phyloP scores from a whole-genome alignment of 768 basidiomycete genomes.

The Trametopsis cervina region DNA sequence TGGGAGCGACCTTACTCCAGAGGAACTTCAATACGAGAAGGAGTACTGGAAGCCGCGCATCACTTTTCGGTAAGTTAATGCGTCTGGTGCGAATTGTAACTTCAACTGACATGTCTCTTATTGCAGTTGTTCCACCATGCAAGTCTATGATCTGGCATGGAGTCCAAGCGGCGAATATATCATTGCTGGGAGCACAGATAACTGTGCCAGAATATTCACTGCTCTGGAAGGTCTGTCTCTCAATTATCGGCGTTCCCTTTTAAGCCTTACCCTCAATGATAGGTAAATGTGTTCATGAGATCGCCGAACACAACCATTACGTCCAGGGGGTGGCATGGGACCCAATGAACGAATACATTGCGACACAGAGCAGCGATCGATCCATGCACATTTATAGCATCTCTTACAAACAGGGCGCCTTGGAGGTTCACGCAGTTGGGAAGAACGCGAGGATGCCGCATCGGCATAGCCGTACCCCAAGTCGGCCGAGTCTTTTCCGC shows the following conservation, averaged over 20 bases:
- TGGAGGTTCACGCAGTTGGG: conserved; percentile 88
- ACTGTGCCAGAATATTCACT: conserved; percentile 81
- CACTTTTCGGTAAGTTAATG: conserved; percentile 61
- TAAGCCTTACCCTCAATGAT: no score
- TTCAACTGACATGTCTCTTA: neutral
- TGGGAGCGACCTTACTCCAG: conserved; percentile 73
- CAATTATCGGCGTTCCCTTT: conserved; percentile 9
- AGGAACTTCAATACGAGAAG: conserved; percentile 84
- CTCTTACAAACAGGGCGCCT: conserved; percentile 66
- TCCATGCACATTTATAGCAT: conserved; percentile 94
- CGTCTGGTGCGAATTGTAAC: no score
- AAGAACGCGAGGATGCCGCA: conserved; percentile 76
- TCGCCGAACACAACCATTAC: conserved; percentile 92
- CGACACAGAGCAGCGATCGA: conserved; percentile 94
- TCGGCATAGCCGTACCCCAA: conserved; percentile 64
- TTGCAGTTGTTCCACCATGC: conserved; percentile 81
- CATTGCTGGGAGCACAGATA: conserved; percentile 95
- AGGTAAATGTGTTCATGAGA: conserved; percentile 86
- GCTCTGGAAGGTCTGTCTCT: conserved; percentile 55
- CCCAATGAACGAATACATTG: conserved; percentile 93
- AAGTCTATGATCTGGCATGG: conserved; percentile 98
- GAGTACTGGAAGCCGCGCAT: conserved; percentile 92
- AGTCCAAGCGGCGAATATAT: conserved; percentile 92
- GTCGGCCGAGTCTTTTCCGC: conserved; percentile 54
- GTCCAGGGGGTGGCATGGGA: conserved; percentile 99